These are phyloP conservation scores for Citrullus amarus DNA, from an alignment of 306 rosid genomes.

Conservation along the genomic window DNA sequence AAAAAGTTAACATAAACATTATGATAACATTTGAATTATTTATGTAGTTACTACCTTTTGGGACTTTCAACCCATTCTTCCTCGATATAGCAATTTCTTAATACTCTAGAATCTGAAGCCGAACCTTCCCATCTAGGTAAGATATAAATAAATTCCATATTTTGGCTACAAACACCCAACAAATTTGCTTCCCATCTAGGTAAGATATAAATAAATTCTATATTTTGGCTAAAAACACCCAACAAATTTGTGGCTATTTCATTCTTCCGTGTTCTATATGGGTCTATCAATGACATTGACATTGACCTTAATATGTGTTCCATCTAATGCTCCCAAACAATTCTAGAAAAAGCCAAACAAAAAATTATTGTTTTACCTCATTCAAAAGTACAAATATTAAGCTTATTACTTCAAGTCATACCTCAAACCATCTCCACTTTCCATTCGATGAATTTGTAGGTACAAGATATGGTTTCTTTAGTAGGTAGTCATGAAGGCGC, in stretches of 20 bases:
- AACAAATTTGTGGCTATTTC: neutral
- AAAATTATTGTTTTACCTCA: neutral
- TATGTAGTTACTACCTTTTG: neutral
- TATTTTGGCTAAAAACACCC: no score
- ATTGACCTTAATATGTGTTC: neutral
- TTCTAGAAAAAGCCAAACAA: neutral
- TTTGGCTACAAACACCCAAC: neutral
- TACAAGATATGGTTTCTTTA: neutral
- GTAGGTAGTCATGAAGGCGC: neutral
- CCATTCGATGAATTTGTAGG: neutral
- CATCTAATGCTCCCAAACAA: conserved; percentile 8
- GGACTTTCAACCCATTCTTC: neutral
- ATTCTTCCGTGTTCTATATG: neutral
- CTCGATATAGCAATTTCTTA: neutral
- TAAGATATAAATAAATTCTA: no score
- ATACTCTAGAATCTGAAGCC: neutral
- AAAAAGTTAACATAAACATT: no score
- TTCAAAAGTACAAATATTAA: neutral
- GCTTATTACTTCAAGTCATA: neutral
- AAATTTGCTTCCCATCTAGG: neutral
- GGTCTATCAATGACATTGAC: neutral
- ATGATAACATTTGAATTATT: no score
- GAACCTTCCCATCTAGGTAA: neutral
- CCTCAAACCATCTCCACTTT: neutral
- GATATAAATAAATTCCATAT: neutral